phyloP scores from a whole-genome alignment of 2,329 filamentous ascomycete species.

The Xylogone sp. region DNA sequence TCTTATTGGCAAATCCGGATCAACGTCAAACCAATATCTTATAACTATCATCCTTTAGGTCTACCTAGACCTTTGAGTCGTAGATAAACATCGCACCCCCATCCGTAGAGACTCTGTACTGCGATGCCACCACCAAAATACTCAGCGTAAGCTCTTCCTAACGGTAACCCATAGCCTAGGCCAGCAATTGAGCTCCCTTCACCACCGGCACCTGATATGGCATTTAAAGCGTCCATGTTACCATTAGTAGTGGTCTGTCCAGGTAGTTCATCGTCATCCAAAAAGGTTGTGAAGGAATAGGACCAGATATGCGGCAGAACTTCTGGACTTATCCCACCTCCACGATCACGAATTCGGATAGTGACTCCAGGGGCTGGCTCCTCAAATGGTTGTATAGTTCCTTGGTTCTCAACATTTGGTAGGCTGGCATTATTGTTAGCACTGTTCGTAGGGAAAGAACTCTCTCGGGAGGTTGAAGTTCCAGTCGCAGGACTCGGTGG shows the following conservation, averaged over 20 bases:
- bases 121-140: slow-evolving; percentile 96
- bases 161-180: slow-evolving; percentile 84
- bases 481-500: slow-evolving; percentile 14
- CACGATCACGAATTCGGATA: slow-evolving; percentile 92
- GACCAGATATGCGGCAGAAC: slow-evolving; percentile 89
- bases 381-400: slow-evolving; percentile 42
- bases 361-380: slow-evolving; percentile 80
- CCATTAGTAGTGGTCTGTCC: slow-evolving; percentile 38
- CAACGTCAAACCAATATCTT: neutral
- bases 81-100: slow-evolving; percentile 70
- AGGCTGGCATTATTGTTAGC: too few species aligned
- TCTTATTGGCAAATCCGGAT: neutral
- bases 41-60: slow-evolving; percentile 5
- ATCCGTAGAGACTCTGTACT: slow-evolving; percentile 93
- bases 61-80: slow-evolving; percentile 38
- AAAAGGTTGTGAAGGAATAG: slow-evolving; percentile 96
- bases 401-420: neutral
- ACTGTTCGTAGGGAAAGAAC: too few species aligned
- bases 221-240: slow-evolving; percentile 66
- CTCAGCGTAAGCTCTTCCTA: slow-evolving; percentile 92
- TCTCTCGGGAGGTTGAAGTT: slow-evolving; percentile 14
- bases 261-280: slow-evolving; percentile 47
- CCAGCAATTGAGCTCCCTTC: slow-evolving; percentile 85
- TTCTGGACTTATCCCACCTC: slow-evolving; percentile 84
- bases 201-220: slow-evolving; percentile 67